Percentiles rank a stretch among this genome's conserved stretches.
These are phyloP conservation scores for Spiromastix sp. DNA, from an alignment of 2,329 filamentous ascomycete genomes.

Conservation along the genomic window DNA sequence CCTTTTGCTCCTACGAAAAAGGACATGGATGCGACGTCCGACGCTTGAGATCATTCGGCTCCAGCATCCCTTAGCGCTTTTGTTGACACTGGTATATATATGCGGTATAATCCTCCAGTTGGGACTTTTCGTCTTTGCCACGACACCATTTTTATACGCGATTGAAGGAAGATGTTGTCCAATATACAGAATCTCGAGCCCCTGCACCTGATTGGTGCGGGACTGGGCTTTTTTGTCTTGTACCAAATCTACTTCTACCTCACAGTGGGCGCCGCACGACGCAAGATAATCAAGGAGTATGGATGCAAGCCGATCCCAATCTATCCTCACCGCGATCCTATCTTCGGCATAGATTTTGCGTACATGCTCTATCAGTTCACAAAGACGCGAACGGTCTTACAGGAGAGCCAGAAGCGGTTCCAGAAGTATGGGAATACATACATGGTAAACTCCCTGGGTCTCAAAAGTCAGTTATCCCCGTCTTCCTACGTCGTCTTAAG, in stretches of 20 bases:
- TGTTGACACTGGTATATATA: no score
- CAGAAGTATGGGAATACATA: slow-evolving; percentile 11
- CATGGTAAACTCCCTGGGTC: slow-evolving; percentile 7
- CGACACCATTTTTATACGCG: neutral
- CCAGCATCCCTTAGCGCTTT: no score
- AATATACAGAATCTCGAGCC: slow-evolving; percentile 4
- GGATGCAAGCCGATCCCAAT: slow-evolving; percentile 38
- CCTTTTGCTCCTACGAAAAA: no score
- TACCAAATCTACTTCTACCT: slow-evolving; percentile 10
- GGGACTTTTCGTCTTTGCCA: no score
- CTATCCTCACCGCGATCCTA: slow-evolving; percentile 43
- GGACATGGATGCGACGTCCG: no score
- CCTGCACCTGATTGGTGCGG: slow-evolving; percentile 4
- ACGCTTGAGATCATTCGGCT: no score
- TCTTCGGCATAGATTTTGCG: slow-evolving; percentile 45
- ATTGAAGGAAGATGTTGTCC: slow-evolving; percentile 6
- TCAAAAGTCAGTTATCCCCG: slow-evolving; percentile 5
- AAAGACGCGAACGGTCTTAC: slow-evolving; percentile 6
- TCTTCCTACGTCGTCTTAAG: neutral
- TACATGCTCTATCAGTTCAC: slow-evolving; percentile 2
- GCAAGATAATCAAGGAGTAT: slow-evolving; percentile 18
- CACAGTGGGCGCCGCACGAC: slow-evolving; percentile 5
- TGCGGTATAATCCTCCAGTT: no score
- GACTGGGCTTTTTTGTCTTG: slow-evolving; percentile 5
- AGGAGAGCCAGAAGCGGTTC: slow-evolving; percentile 8